Evolutionary conservation across 108 stramenopile species (phyloP), one percentile per base, ranked within the genome.

Genomic region (Nannochloropsis salina): DNA sequence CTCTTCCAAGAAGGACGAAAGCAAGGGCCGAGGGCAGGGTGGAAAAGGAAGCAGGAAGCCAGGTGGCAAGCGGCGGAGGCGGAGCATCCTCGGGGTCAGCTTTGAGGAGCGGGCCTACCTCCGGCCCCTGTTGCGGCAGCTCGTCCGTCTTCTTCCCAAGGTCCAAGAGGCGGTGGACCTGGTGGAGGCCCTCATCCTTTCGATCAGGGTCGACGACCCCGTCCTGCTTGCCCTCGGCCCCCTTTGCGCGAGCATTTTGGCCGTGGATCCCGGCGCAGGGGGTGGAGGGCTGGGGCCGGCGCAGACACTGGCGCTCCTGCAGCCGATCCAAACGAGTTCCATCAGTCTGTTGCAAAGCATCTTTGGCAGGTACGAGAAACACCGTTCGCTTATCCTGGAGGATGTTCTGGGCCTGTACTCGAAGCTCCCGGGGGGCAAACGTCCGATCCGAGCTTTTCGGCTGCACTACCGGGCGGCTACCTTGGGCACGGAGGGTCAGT

Each of bases 401-500:
- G 97, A 97, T 88, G 82, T 97, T 21, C 96, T 96, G 83, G 95
- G 95, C 0, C 44, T 96, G 85, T 90, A 96, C 92, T 91, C 94
- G 45, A 94, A 94, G 88, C 84, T 97, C 47, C 96, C 97, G 15
- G 91, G 93, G 2, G 93, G 91, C 10, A 96, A 95, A 90, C 88
- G 92, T 85, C 90, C 92, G 44, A 86, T 95, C 83, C 90, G 95
- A 44, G 94, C 94, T 42, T 96, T 90, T 90, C 86, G 91, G 22
- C 89, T 96, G 45, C 91, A 87, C 84, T 86, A 91, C 87, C 83
- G 91, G 45, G 80, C 81, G 80, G 85, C 8, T 40, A 80, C 61
- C 6, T n/a, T 74, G n/a, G 61, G 61, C 4, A n/a, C 61, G 20
- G 61, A 74, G 61, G 61, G 44, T 44, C 83, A 83, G 5, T 80